These are phyloP conservation scores for Trametes cinnabarina DNA, from an alignment of 768 basidiomycete species.

Conservation along the genomic window DNA sequence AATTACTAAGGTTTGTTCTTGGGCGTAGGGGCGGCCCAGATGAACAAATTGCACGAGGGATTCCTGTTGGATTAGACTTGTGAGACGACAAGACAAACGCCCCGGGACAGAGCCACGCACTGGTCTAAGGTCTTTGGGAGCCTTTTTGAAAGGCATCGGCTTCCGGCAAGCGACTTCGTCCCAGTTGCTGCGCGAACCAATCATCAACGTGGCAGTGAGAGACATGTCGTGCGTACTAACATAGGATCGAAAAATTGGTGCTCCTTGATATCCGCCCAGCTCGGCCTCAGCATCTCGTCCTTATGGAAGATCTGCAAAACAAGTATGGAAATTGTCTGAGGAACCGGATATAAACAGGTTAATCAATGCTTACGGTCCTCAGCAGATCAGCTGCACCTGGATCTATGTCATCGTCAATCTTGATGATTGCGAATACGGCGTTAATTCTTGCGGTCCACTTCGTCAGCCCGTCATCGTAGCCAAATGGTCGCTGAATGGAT, in stretches of 20 bases:
- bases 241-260: constrained; percentile 6
- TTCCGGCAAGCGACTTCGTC: neutral
- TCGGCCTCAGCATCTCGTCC: neutral
- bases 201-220: neutral
- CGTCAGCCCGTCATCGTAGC: neutral
- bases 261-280: constrained; percentile 2
- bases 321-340: no score
- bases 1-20: neutral
- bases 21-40: neutral
- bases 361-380: neutral
- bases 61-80: neutral
- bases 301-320: neutral
- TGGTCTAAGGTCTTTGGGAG: neutral
- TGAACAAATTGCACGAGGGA: neutral
- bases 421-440: neutral
- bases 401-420: neutral
- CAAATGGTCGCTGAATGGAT: neutral
- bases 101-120: neutral
- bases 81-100: no score
- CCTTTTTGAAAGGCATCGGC: neutral
- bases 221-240: neutral
- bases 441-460: neutral
- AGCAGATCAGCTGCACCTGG: constrained; percentile 3
- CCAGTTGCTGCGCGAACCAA: neutral
- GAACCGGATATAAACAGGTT: neutral